Base-by-base conservation (phyloP, 345 rosid genomes). In the Lepidium sativum region DNA sequence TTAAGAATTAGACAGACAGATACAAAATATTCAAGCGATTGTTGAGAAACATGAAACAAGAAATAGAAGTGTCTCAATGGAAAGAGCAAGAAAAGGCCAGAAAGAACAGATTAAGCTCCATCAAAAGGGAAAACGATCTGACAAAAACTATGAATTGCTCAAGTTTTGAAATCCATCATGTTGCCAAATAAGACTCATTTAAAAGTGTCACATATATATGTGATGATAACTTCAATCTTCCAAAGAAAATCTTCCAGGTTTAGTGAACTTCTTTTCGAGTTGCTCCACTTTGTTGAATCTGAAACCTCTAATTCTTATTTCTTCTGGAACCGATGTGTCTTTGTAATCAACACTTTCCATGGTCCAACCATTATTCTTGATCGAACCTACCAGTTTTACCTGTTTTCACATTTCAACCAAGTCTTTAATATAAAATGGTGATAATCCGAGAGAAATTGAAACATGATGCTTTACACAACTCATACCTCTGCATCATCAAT, bases 301-400 rank as follows among this genome's bases (percentile, higher is more conserved):
- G 61, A 94, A 94, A 35, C 99, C 96, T 50, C 99, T 77, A 68
- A 57, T 87, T 75, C 92, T 82, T 54, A 82, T 62, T 80, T 90
- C 96, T 79, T 90, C 99, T 0, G 92, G 89, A 14, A 74, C 59
- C 0, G 86, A 80, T 20, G 82, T 37, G 75, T 90, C 96, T 40
- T 84, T 90, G 77, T 81, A 77, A 62, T 87, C 96, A 0, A 89
- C 88, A 1, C 25, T 70, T 62, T 92, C 94, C 3, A 89, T 75
- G n/a, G 58, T 71, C 95, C 98, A 89, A 5, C 97, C 92, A 69
- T 79, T 82, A 83, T 92, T 92, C 77, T 80, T 75, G 34, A 92
- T 80, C 16, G 72, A 37, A 54, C 95, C 97, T 72, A 75, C 85
- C 2, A 78, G 80, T 67, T 73, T 84, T 2, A 89, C 94, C 98